These are phyloP conservation scores for Penicillium dipodomyicola DNA, from an alignment of 495 filamentous ascomycete species.

Conservation along the genomic window DNA sequence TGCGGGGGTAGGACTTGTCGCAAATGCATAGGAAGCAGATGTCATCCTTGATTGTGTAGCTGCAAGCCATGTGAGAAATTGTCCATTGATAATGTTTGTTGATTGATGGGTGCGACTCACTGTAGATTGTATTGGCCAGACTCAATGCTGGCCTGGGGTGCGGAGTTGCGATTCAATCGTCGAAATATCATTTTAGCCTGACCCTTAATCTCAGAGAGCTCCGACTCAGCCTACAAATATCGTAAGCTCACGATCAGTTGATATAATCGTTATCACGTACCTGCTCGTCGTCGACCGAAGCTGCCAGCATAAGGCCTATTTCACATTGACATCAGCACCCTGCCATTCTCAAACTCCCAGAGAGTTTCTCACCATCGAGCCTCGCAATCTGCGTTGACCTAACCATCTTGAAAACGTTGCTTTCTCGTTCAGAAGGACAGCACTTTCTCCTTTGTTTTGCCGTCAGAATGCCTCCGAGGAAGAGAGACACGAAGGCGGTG, in stretches of 20 bases:
- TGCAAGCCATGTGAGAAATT: slow-evolving; percentile 30
- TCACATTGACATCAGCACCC: slow-evolving; percentile 28
- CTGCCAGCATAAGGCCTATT: slow-evolving; percentile 87
- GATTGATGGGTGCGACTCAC: slow-evolving; percentile 46
- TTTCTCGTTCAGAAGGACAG: not conserved
- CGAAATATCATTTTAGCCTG: slow-evolving; percentile 90
- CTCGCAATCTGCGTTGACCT: slow-evolving; percentile 91
- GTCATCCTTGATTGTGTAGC: slow-evolving; percentile 79
- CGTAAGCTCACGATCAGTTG: not conserved
- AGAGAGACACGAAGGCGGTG: slow-evolving; percentile 35
- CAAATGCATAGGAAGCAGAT: slow-evolving; percentile 91
- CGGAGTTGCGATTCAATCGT: slow-evolving; percentile 79
- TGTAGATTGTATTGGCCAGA: slow-evolving; percentile 81
- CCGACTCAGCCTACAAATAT: slow-evolving; percentile 57
- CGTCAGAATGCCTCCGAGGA: slow-evolving; percentile 34
- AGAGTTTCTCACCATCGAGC: slow-evolving; percentile 69
- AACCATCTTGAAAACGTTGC: slow-evolving; percentile 63
- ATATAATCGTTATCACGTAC: slow-evolving; percentile 33
- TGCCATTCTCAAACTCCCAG: not conserved
- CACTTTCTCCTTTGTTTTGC: slow-evolving; percentile 17
- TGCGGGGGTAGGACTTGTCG: slow-evolving; percentile 91
- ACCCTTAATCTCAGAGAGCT: slow-evolving; percentile 82
- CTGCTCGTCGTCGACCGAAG: slow-evolving; percentile 89
- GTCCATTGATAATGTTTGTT: not conserved
- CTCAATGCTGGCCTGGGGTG: slow-evolving; percentile 90